Evolutionary conservation across 2,329 filamentous ascomycete genomes (phyloP).

Genomic region (Calonectria pauciramosa): DNA sequence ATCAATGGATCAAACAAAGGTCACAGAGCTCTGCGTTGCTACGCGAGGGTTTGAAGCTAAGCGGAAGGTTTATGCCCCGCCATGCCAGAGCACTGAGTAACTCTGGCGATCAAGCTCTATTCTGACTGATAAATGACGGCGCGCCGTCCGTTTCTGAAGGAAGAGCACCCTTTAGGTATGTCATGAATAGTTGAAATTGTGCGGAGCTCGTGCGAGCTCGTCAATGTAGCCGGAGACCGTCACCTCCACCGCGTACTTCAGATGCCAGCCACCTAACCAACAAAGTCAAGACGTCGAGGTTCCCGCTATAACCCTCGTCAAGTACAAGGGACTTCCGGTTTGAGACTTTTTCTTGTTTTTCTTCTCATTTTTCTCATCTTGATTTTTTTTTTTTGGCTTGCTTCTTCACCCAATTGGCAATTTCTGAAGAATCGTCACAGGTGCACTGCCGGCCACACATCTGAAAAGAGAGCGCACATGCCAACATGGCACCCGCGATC

Average conservation of each 20-base stretch:
- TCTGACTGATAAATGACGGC: not conserved
- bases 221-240: not conserved
- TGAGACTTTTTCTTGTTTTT: not conserved
- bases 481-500: constrained; percentile 1
- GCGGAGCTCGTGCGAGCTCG: not conserved
- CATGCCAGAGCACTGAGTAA: not conserved
- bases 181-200: not conserved
- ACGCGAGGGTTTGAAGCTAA: not conserved
- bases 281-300: not conserved
- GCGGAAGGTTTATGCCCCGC: not conserved
- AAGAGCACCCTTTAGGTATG: not conserved
- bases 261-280: not conserved
- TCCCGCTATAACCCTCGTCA: not conserved
- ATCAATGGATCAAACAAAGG: not conserved
- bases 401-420: not conserved
- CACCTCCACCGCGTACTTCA: not conserved
- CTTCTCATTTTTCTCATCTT: not conserved
- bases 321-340: not conserved
- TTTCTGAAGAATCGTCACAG: not conserved
- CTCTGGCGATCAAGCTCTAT: not conserved
- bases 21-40: not conserved
- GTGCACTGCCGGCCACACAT: not conserved
- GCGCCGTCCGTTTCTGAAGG: not conserved
- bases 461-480: not conserved
- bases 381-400: no score